Evolutionary conservation across 768 basidiomycete genomes (phyloP).

Genomic region (Hygrocybe coccinea): DNA sequence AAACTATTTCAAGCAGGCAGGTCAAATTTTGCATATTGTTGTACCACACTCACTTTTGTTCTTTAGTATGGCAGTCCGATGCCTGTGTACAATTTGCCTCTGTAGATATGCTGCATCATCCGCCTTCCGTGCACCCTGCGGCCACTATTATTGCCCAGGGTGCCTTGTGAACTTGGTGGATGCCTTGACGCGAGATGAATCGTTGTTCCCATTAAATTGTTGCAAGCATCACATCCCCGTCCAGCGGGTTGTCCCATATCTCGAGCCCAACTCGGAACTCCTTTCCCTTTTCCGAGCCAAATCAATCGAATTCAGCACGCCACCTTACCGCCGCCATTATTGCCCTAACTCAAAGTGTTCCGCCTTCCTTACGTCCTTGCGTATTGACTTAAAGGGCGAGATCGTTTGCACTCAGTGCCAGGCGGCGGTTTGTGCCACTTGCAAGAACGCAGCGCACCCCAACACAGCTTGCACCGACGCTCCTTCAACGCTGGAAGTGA

Average conservation of each 20-base stretch:
- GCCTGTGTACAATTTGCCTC: slow-evolving; percentile 9
- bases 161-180: slow-evolving; percentile 34
- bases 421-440: slow-evolving; percentile 39
- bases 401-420: slow-evolving; percentile 41
- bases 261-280: slow-evolving; percentile 9
- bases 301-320: slow-evolving; percentile 42
- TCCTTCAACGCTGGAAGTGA: slow-evolving; percentile 37
- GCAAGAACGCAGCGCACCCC: slow-evolving; percentile 46
- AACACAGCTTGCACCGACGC: slow-evolving; percentile 40
- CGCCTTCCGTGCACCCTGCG: slow-evolving; percentile 31
- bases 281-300: slow-evolving; percentile 37
- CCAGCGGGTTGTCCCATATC: background rate
- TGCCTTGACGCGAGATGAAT: slow-evolving; percentile 25
- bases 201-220: too few relatives aligned
- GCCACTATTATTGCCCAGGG: slow-evolving; percentile 32
- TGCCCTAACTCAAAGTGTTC: slow-evolving; percentile 49
- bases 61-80: background rate
- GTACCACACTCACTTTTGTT: background rate
- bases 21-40: background rate
- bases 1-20: background rate
- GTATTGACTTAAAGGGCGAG: slow-evolving; percentile 9
- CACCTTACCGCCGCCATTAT: slow-evolving; percentile 44
- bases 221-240: slow-evolving; percentile 14
- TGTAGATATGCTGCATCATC: background rate
- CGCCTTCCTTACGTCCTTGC: slow-evolving; percentile 44